Conservation (phyloP, 768 basidiomycete genomes). For the Rhizopogon roseolus region DNA sequence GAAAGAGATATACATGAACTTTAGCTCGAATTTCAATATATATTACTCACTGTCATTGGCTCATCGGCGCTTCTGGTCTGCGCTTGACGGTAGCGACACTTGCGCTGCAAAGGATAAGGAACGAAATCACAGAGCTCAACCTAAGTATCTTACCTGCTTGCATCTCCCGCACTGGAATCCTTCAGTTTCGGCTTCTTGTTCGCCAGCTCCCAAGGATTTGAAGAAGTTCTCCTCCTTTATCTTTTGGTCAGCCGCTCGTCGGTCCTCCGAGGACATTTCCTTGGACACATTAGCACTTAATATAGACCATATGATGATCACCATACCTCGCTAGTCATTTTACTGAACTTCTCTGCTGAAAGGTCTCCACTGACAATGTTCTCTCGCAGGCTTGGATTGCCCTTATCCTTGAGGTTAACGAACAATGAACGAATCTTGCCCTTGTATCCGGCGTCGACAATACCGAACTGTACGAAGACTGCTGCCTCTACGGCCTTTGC, state of each 20-base stretch:
- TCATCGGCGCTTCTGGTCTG: slow-evolving; percentile 98
- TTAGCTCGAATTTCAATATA: background rate
- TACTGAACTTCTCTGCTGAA: slow-evolving; percentile 60
- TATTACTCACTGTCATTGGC: slow-evolving; percentile 83
- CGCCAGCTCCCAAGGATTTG: slow-evolving; percentile 85
- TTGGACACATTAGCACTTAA: slow-evolving; percentile 22
- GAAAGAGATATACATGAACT: slow-evolving; percentile 4
- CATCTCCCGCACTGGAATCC: slow-evolving; percentile 96
- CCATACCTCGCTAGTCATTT: slow-evolving; percentile 74
- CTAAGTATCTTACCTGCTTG: slow-evolving; percentile 61
- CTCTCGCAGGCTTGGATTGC: slow-evolving; percentile 82
- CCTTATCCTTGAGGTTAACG: slow-evolving; percentile 94
- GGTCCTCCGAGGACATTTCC: slow-evolving; percentile 96
- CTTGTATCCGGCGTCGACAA: slow-evolving; percentile 52
- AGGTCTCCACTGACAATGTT: slow-evolving; percentile 83
- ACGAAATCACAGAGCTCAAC: background rate
- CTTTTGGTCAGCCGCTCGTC: slow-evolving; percentile 77
- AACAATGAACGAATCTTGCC: slow-evolving; percentile 82
- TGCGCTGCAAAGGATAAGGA: slow-evolving; percentile 42
- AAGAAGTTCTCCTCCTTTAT: slow-evolving; percentile 85
- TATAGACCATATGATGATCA: background rate
- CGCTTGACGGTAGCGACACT: slow-evolving; percentile 91
- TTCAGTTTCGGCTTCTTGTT: slow-evolving; percentile 91
- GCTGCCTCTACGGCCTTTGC: slow-evolving; percentile 71
- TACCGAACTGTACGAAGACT: slow-evolving; percentile 42